Percentiles rank a stretch among this genome's conserved stretches.
These are phyloP conservation scores for Nemania diffusa DNA, from an alignment of 2,329 filamentous ascomycete species.

Conservation along the genomic window DNA sequence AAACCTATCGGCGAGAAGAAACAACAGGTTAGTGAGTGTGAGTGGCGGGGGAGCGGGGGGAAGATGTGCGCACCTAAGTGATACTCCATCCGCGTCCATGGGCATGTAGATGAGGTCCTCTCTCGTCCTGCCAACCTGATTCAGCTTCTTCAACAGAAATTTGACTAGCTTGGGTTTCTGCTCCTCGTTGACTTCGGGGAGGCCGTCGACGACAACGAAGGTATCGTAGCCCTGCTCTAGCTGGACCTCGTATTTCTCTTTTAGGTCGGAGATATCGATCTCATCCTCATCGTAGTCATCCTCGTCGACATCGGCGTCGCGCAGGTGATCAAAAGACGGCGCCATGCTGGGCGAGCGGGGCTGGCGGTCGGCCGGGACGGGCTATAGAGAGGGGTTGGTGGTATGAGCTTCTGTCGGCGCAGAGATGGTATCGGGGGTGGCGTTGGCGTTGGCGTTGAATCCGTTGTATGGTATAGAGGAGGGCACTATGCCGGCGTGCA, in stretches of 20 bases:
- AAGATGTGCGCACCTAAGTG: slow-evolving; percentile 72
- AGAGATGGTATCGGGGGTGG: background rate
- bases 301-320: slow-evolving; percentile 86
- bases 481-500: background rate
- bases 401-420: slow-evolving; percentile 8
- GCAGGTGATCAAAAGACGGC: slow-evolving; percentile 90
- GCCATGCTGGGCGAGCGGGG: slow-evolving; percentile 74
- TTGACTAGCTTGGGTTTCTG: slow-evolving; percentile 95
- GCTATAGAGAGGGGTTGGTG: slow-evolving; percentile 18
- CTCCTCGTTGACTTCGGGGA: slow-evolving; percentile 88
- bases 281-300: slow-evolving; percentile 92
- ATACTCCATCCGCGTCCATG: slow-evolving; percentile 85
- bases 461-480: background rate
- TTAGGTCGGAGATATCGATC: slow-evolving; percentile 93
- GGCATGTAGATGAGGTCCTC: slow-evolving; percentile 96
- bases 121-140: slow-evolving; percentile 81
- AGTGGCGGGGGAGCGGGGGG: too few relatives aligned
- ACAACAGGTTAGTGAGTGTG: background rate
- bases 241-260: slow-evolving; percentile 94
- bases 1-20: slow-evolving; percentile 66
- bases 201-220: slow-evolving; percentile 95
- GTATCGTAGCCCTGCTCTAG: slow-evolving; percentile 95
- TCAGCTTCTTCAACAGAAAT: slow-evolving; percentile 94
- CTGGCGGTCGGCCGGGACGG: slow-evolving; percentile 13
- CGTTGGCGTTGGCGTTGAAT: background rate